Evolutionary conservation across 257 asterid genomes (phyloP).

Genomic region (Vinca minor): DNA sequence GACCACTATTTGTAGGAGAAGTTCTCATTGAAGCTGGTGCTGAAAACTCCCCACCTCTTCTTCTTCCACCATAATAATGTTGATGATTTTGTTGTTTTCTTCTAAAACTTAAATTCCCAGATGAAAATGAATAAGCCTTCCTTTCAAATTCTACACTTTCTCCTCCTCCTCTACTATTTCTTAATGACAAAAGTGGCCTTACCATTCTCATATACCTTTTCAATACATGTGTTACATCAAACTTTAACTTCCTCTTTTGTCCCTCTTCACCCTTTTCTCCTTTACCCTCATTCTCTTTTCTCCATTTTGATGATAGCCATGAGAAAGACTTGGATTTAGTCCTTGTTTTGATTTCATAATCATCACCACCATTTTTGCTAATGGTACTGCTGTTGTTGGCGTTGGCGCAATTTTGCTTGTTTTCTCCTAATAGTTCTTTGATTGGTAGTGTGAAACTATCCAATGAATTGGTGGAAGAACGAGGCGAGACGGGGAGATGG

Average conservation of each 20-base stretch:
- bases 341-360: too few species aligned
- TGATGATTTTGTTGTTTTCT: conserved; percentile 28
- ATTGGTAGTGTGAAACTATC: conserved; percentile 58
- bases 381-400: not conserved
- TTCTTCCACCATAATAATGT: conserved; percentile 12
- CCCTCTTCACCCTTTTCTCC: conserved; percentile 28
- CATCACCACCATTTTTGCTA: too few species aligned
- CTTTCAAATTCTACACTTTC: conserved; percentile 19
- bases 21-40: conserved; percentile 76
- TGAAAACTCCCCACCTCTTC: conserved; percentile 50
- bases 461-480: conserved; percentile 55
- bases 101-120: conserved; percentile 54
- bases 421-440: conserved; percentile 24
- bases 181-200: conserved; percentile 41
- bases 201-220: conserved; percentile 60
- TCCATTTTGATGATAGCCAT: conserved; percentile 42
- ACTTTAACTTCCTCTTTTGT: conserved; percentile 38
- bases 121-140: conserved; percentile 39
- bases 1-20: conserved; percentile 85
- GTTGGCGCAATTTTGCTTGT: conserved; percentile 5
- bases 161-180: conserved; percentile 22
- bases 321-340: conserved; percentile 54
- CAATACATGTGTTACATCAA: conserved; percentile 35
- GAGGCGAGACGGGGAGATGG: conserved; percentile 59
- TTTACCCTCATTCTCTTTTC: too few species aligned